A percentile compares a stretch with the other conserved stretches of the same genome.
Evolutionary conservation across 2,329 filamentous ascomycete species (phyloP).

Genomic region (Botryosphaeria dothidea): DNA sequence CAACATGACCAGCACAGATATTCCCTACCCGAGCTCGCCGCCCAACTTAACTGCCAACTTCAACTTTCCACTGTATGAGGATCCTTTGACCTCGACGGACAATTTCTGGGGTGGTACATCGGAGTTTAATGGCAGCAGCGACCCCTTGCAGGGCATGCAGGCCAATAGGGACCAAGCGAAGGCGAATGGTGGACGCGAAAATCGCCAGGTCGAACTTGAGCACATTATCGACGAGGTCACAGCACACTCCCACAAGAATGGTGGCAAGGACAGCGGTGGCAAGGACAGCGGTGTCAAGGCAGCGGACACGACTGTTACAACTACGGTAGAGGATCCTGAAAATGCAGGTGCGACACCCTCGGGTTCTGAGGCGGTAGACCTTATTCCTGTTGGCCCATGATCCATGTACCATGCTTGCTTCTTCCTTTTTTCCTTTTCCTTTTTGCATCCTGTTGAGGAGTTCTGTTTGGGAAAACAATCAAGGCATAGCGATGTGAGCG

Average conservation of each 20-base stretch:
- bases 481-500: background rate
- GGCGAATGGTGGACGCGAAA: constrained; percentile 27
- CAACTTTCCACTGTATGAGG: constrained; percentile 39
- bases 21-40: constrained; percentile 38
- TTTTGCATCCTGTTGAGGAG: background rate
- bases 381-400: constrained; percentile 3
- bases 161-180: constrained; percentile 16
- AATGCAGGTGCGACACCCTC: background rate
- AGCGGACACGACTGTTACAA: constrained; percentile 7
- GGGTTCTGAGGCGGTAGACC: constrained; percentile 6
- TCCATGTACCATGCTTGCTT: too few species aligned
- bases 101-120: constrained; percentile 26
- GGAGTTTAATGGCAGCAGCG: constrained; percentile 33
- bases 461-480: background rate
- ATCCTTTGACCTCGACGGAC: constrained; percentile 33
- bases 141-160: constrained; percentile 24
- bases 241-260: background rate
- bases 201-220: constrained; percentile 35
- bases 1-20: constrained; percentile 38
- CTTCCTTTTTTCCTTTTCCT: background rate
- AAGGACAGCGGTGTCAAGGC: background rate
- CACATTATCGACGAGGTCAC: constrained; percentile 39
- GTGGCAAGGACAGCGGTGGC: background rate
- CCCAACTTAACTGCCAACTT: constrained; percentile 20
- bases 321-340: background rate